Evolutionary conservation across 371 early-diverging fungal species (phyloP).

Genomic region (Entomophthora muscae): DNA sequence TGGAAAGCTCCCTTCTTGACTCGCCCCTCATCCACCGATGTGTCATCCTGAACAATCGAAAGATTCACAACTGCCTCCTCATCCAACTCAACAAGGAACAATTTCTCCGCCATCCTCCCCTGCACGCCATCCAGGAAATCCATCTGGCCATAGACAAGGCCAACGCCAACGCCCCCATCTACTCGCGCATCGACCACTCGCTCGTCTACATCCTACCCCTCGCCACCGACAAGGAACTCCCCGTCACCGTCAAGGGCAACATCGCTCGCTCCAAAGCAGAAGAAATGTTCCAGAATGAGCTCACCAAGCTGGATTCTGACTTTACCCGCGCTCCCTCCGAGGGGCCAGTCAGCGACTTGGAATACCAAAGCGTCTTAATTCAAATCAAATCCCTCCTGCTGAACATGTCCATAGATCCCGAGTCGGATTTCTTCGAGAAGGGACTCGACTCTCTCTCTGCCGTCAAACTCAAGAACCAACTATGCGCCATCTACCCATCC

Average conservation of each 20-base stretch:
- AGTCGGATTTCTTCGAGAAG: neutral
- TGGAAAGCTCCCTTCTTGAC: neutral
- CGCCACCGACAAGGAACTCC: conserved; percentile 7
- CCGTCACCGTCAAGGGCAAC: conserved; percentile 19
- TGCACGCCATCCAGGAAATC: neutral
- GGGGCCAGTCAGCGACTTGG: too few relatives aligned
- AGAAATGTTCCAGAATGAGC: neutral
- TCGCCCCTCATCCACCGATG: neutral
- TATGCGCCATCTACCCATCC: neutral
- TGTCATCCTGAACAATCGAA: neutral
- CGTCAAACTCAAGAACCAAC: neutral
- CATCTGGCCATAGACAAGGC: conserved; percentile 11
- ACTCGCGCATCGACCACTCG: conserved; percentile 17
- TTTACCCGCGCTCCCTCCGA: too few relatives aligned
- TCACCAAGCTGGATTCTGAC: neutral
- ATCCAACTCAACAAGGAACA: neutral
- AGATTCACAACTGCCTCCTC: neutral
- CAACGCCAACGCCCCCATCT: conserved; percentile 17
- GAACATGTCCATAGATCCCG: too few relatives aligned
- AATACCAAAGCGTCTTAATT: too few relatives aligned
- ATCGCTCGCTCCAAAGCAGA: neutral
- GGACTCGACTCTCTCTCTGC: neutral
- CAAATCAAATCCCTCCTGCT: too few relatives aligned
- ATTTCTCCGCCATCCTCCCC: neutral
- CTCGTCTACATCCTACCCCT: conserved; percentile 21